Evolutionary conservation across 2,329 filamentous ascomycete genomes (phyloP).

Genomic region (Colletotrichum cuscutae): DNA sequence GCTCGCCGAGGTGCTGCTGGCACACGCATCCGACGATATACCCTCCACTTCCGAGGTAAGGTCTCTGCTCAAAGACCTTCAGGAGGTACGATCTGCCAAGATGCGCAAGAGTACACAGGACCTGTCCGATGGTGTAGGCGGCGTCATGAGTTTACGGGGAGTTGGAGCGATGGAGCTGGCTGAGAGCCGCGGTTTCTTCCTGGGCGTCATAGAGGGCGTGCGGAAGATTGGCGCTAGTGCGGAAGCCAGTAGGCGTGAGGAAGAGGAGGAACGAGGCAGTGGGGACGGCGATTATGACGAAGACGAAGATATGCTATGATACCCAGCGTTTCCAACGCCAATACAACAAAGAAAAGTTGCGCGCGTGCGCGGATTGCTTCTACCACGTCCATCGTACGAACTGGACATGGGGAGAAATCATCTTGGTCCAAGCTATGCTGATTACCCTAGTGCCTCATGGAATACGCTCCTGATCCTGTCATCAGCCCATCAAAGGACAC

Average conservation of each 20-base stretch:
- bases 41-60: slow-evolving; percentile 78
- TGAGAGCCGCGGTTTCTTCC: slow-evolving; percentile 85
- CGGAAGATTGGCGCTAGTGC: slow-evolving; percentile 84
- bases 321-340: slow-evolving; percentile 14
- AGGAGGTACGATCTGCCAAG: slow-evolving; percentile 91
- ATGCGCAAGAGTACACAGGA: slow-evolving; percentile 79
- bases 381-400: neutral
- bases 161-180: slow-evolving; percentile 94
- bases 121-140: slow-evolving; percentile 76
- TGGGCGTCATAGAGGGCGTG: slow-evolving; percentile 87
- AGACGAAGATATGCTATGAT: slow-evolving; percentile 60
- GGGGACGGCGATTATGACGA: slow-evolving; percentile 72
- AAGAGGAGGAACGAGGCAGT: slow-evolving; percentile 74
- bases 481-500: neutral
- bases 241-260: slow-evolving; percentile 81
- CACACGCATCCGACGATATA: slow-evolving; percentile 87
- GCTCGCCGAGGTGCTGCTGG: slow-evolving; percentile 85
- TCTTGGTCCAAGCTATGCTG: neutral
- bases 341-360: neutral
- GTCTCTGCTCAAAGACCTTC: slow-evolving; percentile 79
- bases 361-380: neutral
- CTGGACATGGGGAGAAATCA: neutral
- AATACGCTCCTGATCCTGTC: neutral
- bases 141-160: slow-evolving; percentile 76
- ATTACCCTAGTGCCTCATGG: neutral